phyloP scores from a whole-genome alignment of 78 protist species.

The Polysphondylium violaceum region DNA sequence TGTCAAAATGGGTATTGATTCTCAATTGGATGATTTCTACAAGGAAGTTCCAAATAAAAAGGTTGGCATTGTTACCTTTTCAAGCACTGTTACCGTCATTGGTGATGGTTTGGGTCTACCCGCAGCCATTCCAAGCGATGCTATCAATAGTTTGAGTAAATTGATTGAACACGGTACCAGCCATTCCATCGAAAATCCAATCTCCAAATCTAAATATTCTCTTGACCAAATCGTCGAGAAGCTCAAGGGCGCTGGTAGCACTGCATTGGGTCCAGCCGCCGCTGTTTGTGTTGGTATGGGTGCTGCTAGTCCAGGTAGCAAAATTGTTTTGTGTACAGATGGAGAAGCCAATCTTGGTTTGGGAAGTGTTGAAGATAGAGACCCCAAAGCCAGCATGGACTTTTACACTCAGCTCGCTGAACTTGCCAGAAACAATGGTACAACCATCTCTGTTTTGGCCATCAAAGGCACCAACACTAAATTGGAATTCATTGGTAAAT shows the following conservation, averaged over 20 bases:
- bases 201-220: constrained; percentile 25
- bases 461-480: constrained; percentile 74
- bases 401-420: constrained; percentile 72
- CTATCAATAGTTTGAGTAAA: constrained; percentile 4
- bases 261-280: constrained; percentile 91
- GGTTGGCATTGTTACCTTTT: constrained; percentile 84
- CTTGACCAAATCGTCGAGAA: background rate
- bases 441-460: constrained; percentile 72
- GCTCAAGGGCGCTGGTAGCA: constrained; percentile 83
- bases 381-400: background rate
- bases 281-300: constrained; percentile 80
- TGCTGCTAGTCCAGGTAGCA: constrained; percentile 41
- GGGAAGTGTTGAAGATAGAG: constrained; percentile 78
- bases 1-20: constrained; percentile 77
- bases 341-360: constrained; percentile 88
- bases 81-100: constrained; percentile 49
- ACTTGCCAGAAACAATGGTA: constrained; percentile 63
- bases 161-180: constrained; percentile 19
- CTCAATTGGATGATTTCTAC: constrained; percentile 59
- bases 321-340: constrained; percentile 87
- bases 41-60: constrained; percentile 52
- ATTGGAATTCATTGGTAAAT: constrained; percentile 51
- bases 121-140: background rate
- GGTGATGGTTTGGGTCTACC: constrained; percentile 82
- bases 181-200: background rate